Evolutionary conservation across 2,329 filamentous ascomycete genomes (phyloP).

Genomic region (Meredithiella fracta): DNA sequence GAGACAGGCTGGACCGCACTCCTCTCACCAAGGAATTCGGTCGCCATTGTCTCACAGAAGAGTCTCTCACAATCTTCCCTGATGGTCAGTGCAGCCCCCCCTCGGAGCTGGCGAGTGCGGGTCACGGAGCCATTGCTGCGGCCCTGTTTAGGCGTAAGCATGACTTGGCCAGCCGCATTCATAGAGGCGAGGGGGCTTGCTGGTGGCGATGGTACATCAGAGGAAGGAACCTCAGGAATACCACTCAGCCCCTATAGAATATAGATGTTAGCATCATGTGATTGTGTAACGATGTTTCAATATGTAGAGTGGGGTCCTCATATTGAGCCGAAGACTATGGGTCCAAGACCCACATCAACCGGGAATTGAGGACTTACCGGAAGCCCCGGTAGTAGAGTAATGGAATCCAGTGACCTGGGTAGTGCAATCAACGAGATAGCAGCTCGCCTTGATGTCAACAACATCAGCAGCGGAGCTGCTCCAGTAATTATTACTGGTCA

Average conservation of each 20-base stretch:
- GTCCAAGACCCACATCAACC: background rate
- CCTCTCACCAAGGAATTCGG: constrained; percentile 94
- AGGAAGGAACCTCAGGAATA: constrained; percentile 83
- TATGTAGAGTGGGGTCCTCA: background rate
- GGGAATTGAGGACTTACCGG: constrained; percentile 37
- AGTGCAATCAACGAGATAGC: constrained; percentile 67
- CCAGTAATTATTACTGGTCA: constrained; percentile 62
- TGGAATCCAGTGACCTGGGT: constrained; percentile 67
- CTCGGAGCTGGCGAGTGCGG: constrained; percentile 39
- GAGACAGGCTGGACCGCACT: constrained; percentile 59
- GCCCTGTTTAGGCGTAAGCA: constrained; percentile 41
- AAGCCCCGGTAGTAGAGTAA: constrained; percentile 85
- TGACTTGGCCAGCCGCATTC: constrained; percentile 46
- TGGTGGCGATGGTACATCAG: constrained; percentile 70
- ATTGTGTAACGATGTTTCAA: background rate
- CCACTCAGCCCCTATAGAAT: constrained; percentile 57
- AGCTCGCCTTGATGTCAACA: constrained; percentile 50
- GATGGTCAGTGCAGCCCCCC: constrained; percentile 91
- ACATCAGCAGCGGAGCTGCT: constrained; percentile 44
- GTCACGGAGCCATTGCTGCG: constrained; percentile 19
- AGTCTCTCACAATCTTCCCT: constrained; percentile 99
- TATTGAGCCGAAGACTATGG: background rate
- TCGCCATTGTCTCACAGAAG: constrained; percentile 91
- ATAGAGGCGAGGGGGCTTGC: constrained; percentile 75
- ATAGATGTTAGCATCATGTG: constrained; percentile 4